phyloP scores from a whole-genome alignment of 2,329 filamentous ascomycete genomes.

The Gliomastix tumulicola region DNA sequence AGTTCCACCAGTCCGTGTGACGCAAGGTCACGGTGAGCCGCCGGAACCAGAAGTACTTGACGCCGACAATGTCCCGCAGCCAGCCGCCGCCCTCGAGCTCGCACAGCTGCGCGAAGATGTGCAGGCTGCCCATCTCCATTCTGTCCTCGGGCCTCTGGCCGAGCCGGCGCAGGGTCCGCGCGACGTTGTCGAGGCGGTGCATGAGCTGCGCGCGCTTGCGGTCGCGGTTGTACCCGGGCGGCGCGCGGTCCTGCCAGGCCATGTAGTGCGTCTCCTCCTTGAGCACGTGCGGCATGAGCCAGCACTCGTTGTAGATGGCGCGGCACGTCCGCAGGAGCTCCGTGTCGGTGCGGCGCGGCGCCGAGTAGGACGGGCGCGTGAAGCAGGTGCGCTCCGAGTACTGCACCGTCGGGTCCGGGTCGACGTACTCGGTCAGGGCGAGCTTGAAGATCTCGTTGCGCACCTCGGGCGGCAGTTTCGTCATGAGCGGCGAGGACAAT shows the following conservation, averaged over 20 bases:
- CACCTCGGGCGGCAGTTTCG: constrained; percentile 37
- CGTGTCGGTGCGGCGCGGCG: constrained; percentile 24
- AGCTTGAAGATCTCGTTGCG: constrained; percentile 37
- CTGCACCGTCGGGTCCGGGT: constrained; percentile 10
- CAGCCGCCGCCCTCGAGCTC: constrained; percentile 19
- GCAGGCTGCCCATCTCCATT: constrained; percentile 19
- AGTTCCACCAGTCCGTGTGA: constrained; percentile 41
- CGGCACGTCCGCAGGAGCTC: constrained; percentile 34
- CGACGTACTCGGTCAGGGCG: constrained; percentile 28
- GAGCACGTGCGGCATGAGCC: constrained; percentile 31
- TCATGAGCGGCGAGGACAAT: constrained; percentile 19
- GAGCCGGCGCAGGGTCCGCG: constrained; percentile 67
- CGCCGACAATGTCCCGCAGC: constrained; percentile 17
- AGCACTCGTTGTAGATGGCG: constrained; percentile 30
- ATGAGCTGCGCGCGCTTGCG: constrained; percentile 99
- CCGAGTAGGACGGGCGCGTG: constrained; percentile 30
- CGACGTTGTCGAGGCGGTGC: constrained; percentile 92
- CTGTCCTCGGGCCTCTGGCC: background rate
- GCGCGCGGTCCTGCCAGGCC: constrained; percentile 17
- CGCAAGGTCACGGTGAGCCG: constrained; percentile 36
- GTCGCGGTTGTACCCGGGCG: constrained; percentile 32
- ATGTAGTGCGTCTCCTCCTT: constrained; percentile 32
- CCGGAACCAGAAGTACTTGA: constrained; percentile 20
- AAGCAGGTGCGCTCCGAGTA: constrained; percentile 26
- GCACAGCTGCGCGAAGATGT: constrained; percentile 35